These are phyloP conservation scores for Saccharomyces hybrid DNA, from an alignment of 1,139 yeast species.

Conservation along the genomic window DNA sequence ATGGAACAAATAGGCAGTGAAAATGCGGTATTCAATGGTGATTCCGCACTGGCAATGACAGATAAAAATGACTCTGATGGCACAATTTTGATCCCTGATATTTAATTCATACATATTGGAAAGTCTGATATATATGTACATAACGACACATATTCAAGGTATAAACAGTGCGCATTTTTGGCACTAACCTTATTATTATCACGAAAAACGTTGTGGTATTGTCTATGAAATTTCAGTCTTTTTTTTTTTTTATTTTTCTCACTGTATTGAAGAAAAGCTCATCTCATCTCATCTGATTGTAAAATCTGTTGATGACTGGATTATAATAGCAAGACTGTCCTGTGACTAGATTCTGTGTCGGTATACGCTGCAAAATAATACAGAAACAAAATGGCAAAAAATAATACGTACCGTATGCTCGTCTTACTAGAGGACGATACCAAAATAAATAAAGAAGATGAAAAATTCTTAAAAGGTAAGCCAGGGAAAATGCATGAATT, in stretches of 20 bases:
- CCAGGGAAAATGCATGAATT: slow-evolving; percentile 8
- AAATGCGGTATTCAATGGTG: neutral
- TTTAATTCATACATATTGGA: neutral
- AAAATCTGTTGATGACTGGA: neutral
- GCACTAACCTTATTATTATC: neutral
- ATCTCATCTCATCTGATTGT: neutral
- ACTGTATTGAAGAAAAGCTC: neutral
- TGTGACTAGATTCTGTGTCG: neutral
- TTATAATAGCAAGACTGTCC: too few relatives aligned
- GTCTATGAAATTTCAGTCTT: too few relatives aligned
- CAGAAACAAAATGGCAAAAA: neutral
- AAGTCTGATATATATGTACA: neutral
- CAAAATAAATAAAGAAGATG: slow-evolving; percentile 4
- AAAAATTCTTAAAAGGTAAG: slow-evolving; percentile 5
- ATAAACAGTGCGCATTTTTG: neutral
- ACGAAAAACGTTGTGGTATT: neutral
- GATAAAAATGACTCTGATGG: slow-evolving; percentile 2
- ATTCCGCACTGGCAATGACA: neutral
- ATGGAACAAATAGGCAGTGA: slow-evolving; percentile 41
- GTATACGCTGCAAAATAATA: neutral
- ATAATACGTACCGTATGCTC: slow-evolving; percentile 21
- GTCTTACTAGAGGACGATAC: slow-evolving; percentile 18
- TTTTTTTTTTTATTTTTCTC: neutral
- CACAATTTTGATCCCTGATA: slow-evolving; percentile 4
- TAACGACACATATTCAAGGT: neutral